Evolutionary conservation across 257 asterid species (phyloP).

Genomic region (Nicotiana otophora): DNA sequence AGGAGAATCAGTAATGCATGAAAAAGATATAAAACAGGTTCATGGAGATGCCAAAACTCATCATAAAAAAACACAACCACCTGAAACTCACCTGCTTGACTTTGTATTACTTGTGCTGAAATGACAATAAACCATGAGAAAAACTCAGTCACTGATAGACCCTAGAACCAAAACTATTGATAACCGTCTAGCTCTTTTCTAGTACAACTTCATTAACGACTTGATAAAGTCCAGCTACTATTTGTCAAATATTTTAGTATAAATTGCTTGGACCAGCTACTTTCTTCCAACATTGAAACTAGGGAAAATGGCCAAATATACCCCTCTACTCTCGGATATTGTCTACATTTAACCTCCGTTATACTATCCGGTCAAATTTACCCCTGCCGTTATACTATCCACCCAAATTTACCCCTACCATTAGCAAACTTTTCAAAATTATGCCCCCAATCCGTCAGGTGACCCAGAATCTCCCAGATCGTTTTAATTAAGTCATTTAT

Average conservation of each 20-base stretch:
- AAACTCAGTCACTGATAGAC: background rate
- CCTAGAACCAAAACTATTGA: background rate
- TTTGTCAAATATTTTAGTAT: background rate
- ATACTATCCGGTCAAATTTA: too few species aligned
- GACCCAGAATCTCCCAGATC: too few species aligned
- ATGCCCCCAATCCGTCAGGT: too few species aligned
- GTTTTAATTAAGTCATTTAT: too few species aligned
- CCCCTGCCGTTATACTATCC: too few species aligned
- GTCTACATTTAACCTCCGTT: too few species aligned
- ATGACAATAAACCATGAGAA: background rate
- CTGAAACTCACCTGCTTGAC: conserved; percentile 2
- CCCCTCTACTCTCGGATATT: too few species aligned
- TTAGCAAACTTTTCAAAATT: too few species aligned
- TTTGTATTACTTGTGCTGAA: background rate
- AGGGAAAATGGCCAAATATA: too few species aligned
- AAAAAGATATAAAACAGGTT: background rate
- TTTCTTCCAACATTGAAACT: background rate
- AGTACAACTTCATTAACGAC: background rate
- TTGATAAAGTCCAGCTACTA: background rate
- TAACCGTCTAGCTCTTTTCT: background rate
- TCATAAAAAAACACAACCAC: background rate
- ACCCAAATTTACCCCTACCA: too few species aligned
- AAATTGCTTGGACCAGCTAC: background rate
- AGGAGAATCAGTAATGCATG: background rate
- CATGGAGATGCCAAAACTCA: background rate